These are phyloP conservation scores for Blastobotrys proliferans DNA, from an alignment of 1,139 yeast genomes.

Conservation along the genomic window DNA sequence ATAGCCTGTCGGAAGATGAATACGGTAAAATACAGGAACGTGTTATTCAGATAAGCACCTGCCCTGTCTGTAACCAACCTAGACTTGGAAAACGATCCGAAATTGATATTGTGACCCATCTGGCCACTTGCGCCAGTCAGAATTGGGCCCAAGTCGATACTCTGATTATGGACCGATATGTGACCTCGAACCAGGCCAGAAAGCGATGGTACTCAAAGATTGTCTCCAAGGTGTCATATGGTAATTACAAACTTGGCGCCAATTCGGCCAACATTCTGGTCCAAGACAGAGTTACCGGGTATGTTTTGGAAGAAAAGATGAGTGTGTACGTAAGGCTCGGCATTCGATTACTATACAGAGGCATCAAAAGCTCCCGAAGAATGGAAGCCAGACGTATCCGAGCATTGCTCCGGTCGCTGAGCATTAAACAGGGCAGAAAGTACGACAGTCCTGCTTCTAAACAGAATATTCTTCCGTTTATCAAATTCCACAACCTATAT, in stretches of 20 bases:
- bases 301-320: conserved; percentile 88
- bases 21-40: conserved; percentile 30
- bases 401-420: conserved; percentile 54
- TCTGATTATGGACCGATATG: conserved; percentile 63
- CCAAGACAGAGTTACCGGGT: conserved; percentile 85
- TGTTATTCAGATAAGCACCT: conserved; percentile 56
- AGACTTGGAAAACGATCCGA: conserved; percentile 54
- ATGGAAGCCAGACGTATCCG: conserved; percentile 58
- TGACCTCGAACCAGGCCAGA: conserved; percentile 77
- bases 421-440: conserved; percentile 78
- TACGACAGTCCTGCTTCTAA: conserved; percentile 70
- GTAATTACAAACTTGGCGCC: conserved; percentile 81
- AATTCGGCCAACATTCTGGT: conserved; percentile 92
- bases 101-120: conserved; percentile 72
- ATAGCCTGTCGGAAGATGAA: conserved; percentile 2
- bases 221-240: conserved; percentile 79
- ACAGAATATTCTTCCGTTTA: conserved; percentile 67
- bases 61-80: conserved; percentile 74
- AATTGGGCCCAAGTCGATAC: conserved; percentile 71
- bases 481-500: conserved; percentile 75
- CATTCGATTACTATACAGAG: conserved; percentile 75
- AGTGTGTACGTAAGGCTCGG: conserved; percentile 85
- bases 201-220: conserved; percentile 86
- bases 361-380: conserved; percentile 47
- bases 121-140: conserved; percentile 79